phyloP scores from a whole-genome alignment of 129 eudicot genomes.

The Scalesia atractyloides region DNA sequence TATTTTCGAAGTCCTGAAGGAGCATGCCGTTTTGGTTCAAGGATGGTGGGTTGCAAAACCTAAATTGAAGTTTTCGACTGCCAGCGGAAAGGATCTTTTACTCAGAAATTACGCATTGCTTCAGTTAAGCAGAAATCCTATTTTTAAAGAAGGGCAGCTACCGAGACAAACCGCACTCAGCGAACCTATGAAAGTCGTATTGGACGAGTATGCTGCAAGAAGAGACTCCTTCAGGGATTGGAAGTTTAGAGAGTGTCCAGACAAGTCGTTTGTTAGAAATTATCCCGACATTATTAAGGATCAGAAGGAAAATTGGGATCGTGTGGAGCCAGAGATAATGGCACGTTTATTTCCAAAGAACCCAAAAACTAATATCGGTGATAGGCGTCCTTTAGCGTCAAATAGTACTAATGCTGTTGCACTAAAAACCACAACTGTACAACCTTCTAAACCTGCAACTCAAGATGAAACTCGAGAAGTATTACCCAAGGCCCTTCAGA shows the following conservation, averaged over 20 bases:
- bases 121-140: conserved; percentile 54
- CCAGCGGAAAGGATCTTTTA: conserved; percentile 40
- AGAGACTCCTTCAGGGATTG: conserved; percentile 62
- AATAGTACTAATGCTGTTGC: conserved; percentile 29
- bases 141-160: conserved; percentile 38
- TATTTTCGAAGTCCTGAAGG: conserved; percentile 50
- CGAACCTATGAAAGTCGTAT: conserved; percentile 38
- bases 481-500: conserved; percentile 58
- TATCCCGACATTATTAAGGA: conserved; percentile 48
- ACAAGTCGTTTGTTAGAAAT: conserved; percentile 52
- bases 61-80: conserved; percentile 36
- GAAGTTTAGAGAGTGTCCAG: conserved; percentile 73
- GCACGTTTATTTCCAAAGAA: conserved; percentile 11
- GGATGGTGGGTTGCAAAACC: conserved; percentile 89
- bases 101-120: conserved; percentile 58
- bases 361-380: conserved; percentile 29
- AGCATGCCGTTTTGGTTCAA: conserved; percentile 64
- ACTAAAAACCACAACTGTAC: conserved; percentile 37
- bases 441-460: conserved; percentile 38
- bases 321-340: conserved; percentile 34
- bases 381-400: conserved; percentile 32
- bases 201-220: conserved; percentile 54
- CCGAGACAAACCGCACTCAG: conserved; percentile 25
- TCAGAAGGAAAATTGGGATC: conserved; percentile 62
- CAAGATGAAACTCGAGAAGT: conserved; percentile 68